phyloP scores from a whole-genome alignment of 1,139 yeast genomes.

The Kurtzmaniella quercitrusa region DNA sequence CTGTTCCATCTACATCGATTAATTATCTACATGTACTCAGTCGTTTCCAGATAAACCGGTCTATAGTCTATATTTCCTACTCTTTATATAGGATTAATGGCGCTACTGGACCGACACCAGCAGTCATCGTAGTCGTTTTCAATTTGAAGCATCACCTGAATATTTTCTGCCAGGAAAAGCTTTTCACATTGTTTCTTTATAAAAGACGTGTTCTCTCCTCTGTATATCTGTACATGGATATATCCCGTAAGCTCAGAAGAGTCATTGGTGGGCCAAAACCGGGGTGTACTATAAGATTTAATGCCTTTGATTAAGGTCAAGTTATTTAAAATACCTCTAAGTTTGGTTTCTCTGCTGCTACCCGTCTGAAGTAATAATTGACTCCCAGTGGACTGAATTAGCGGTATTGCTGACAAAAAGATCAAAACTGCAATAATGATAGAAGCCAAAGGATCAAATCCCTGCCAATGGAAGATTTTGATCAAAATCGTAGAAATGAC shows the following conservation, averaged over 20 bases:
- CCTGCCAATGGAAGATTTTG: constrained; percentile 52
- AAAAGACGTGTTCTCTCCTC: constrained; percentile 62
- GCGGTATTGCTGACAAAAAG: constrained; percentile 76
- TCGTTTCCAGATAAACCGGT: not conserved
- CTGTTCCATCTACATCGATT: too few species aligned
- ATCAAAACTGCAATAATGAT: constrained; percentile 80
- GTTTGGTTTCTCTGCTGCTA: constrained; percentile 49
- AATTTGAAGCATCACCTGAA: constrained; percentile 56
- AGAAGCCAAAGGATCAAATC: constrained; percentile 91
- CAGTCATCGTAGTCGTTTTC: constrained; percentile 56
- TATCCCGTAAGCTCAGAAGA: constrained; percentile 46
- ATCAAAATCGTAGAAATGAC: constrained; percentile 76
- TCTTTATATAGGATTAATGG: constrained; percentile 4
- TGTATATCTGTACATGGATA: constrained; percentile 63
- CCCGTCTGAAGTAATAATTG: constrained; percentile 63
- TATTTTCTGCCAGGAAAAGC: constrained; percentile 25
- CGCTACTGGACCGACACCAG: constrained; percentile 45
- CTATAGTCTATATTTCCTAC: not conserved
- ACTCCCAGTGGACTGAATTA: constrained; percentile 75
- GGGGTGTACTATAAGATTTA: constrained; percentile 77
- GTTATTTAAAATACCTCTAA: constrained; percentile 64
- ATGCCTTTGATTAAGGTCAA: constrained; percentile 73
- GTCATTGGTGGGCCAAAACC: constrained; percentile 78
- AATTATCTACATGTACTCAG: too few species aligned
- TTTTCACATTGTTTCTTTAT: constrained; percentile 61